Evolutionary conservation across 1,139 yeast genomes (phyloP).

Genomic region (Protomyces gravidus): DNA sequence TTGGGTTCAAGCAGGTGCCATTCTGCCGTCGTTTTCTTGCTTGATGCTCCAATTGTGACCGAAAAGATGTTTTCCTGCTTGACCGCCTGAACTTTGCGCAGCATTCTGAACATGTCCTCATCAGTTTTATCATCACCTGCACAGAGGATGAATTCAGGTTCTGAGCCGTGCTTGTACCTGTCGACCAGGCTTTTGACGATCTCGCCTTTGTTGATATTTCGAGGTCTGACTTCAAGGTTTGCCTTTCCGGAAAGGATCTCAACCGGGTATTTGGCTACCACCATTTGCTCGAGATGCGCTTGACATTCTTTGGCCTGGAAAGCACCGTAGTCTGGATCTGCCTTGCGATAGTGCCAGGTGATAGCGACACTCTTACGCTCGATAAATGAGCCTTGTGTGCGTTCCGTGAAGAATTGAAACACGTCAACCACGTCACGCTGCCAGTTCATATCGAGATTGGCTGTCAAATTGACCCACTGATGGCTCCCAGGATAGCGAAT

Average conservation of each 20-base stretch:
- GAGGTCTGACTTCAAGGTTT: conserved; percentile 91
- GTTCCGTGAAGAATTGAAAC: conserved; percentile 69
- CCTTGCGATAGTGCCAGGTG: conserved; percentile 95
- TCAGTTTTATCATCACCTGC: conserved; percentile 95
- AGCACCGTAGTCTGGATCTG: conserved; percentile 87
- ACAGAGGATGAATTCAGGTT: conserved; percentile 82
- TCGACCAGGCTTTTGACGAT: conserved; percentile 73
- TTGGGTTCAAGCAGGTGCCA: conserved; percentile 83
- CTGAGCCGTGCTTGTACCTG: conserved; percentile 43
- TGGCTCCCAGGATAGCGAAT: conserved; percentile 61
- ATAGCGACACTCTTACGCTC: conserved; percentile 90
- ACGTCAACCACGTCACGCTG: conserved; percentile 71
- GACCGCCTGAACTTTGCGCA: conserved; percentile 53
- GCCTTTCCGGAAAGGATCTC: conserved; percentile 99
- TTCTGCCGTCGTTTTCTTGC: conserved; percentile 80
- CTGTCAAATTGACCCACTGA: conserved; percentile 81
- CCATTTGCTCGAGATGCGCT: conserved; percentile 56
- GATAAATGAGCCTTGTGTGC: conserved; percentile 83
- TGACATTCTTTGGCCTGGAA: conserved; percentile 77
- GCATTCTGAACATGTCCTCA: conserved; percentile 85
- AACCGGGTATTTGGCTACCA: conserved; percentile 68
- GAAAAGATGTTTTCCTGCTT: conserved; percentile 55
- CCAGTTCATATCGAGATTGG: conserved; percentile 88
- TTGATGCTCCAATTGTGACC: conserved; percentile 92
- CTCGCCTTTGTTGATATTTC: conserved; percentile 92